Evolutionary conservation across 2,329 filamentous ascomycete genomes (phyloP), one percentile per base, ranked within the genome.

Genomic region (Calycina herbarum): DNA sequence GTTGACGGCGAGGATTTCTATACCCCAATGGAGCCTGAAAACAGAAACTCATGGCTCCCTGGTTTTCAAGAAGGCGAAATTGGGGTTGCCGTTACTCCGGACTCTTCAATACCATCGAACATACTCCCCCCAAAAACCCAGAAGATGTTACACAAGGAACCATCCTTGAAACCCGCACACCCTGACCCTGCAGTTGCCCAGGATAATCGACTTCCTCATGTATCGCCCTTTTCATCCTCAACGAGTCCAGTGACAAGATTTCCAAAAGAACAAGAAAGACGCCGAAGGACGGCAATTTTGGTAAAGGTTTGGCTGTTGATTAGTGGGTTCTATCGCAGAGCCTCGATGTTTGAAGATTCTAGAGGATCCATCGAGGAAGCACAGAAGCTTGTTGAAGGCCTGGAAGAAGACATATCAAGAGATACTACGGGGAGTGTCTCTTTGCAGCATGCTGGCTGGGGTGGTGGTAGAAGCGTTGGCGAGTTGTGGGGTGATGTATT

Each of bases 301-400:
- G 81, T 93, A 24, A 90, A 89, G 70, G 88, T 97, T 38, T 99
- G 95, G 95, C 82, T 97, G 8, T 90, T 95, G 75, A 93, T 97
- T 67, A 90, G 93, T 1, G 90, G 90, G 0, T 89, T 98, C 69
- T 99, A 98, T 75, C 87, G 93, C 33, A 86, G 93, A 62, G 92
- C 94, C 7, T 86, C 85, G 8, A 87, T 96, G 80, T 86, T 87
- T 64, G 89, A 94, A 24, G 94, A 98, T 76, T 88, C 91, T 13
- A 86, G 86, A 71, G 91, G 89, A 62, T 93, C 94, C 6, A 86
- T 94, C 33, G 84, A 87, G 11, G 95, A 98, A 80, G 95, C 94
- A 1, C 83, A 87, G 66, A 91, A 91, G 74, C 83, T 97, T 42
- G 88, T 93, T 1, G 83, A 89, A 69, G 81, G 79, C 0, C 83